phyloP scores from a whole-genome alignment of 2,329 filamentous ascomycete species.

The Furcasterigmium furcatum region DNA sequence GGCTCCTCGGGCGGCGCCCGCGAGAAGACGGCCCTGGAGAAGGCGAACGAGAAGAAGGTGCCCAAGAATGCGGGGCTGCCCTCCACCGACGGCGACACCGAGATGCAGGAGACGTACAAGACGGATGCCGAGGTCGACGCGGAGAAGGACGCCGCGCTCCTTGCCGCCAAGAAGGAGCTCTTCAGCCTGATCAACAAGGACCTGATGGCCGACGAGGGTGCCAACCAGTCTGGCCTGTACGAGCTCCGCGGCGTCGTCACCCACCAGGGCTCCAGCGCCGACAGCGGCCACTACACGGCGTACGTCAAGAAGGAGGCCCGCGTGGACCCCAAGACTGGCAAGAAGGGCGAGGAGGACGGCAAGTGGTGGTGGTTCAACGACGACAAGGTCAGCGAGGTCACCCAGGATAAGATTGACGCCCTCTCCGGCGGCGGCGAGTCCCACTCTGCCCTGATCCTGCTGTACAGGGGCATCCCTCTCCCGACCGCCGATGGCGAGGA shows the following conservation, averaged over 20 bases:
- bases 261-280: constrained; percentile 93
- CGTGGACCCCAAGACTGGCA: constrained; percentile 72
- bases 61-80: constrained; percentile 26
- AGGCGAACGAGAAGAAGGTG: constrained; percentile 32
- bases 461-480: constrained; percentile 73
- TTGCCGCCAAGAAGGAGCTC: constrained; percentile 84
- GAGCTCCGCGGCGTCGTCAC: constrained; percentile 93
- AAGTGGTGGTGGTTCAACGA: constrained; percentile 99
- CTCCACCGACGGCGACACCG: constrained; percentile 62
- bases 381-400: constrained; percentile 91
- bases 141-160: constrained; percentile 72
- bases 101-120: constrained; percentile 78
- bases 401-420: constrained; percentile 84
- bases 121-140: constrained; percentile 91
- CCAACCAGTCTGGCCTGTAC: constrained; percentile 93
- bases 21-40: constrained; percentile 46
- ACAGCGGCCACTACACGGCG: constrained; percentile 96
- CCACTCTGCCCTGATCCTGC: constrained; percentile 76
- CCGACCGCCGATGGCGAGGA: constrained; percentile 49
- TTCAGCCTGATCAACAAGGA: constrained; percentile 72
- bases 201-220: constrained; percentile 72
- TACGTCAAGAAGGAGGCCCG: constrained; percentile 89
- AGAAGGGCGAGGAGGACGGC: constrained; percentile 77
- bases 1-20: constrained; percentile 42
- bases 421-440: constrained; percentile 86